Conservation (phyloP, 2,329 filamentous ascomycete genomes). For the Claviceps citrina region DNA sequence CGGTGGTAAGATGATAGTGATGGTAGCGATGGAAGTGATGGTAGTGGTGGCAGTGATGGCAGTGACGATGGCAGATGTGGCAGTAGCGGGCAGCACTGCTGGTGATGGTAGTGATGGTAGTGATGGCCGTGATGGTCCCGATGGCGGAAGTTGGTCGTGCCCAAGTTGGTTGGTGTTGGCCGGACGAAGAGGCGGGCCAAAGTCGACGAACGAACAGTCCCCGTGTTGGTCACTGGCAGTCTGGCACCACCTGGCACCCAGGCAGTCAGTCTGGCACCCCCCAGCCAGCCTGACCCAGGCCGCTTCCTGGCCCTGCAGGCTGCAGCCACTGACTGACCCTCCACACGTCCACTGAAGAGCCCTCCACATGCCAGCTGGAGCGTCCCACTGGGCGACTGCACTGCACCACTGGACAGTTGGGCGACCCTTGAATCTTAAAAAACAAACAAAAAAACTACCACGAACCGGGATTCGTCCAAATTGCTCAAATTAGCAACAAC, state of each 20-base stretch:
- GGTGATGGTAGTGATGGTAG: neutral
- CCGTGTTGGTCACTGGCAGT: neutral
- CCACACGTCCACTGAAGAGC: neutral
- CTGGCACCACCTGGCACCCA: neutral
- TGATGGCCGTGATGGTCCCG: neutral
- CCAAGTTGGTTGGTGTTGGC: conserved; percentile 3
- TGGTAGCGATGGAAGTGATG: neutral
- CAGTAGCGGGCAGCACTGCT: neutral
- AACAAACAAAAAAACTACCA: no score
- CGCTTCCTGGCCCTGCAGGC: neutral
- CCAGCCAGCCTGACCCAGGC: neutral
- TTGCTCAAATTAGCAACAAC: no score
- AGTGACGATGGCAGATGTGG: neutral
- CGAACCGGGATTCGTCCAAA: no score
- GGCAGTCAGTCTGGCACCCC: no score
- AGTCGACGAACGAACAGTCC: neutral
- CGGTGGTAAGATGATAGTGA: neutral
- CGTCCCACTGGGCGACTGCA: neutral
- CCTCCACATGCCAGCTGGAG: neutral
- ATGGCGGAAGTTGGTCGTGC: neutral
- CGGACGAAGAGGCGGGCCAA: neutral
- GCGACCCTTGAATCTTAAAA: no score
- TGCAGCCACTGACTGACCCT: neutral
- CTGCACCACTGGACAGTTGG: no score
- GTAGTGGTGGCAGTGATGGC: neutral